Conservation (phyloP, 495 filamentous ascomycete species). For the Trichoderma reesei region DNA sequence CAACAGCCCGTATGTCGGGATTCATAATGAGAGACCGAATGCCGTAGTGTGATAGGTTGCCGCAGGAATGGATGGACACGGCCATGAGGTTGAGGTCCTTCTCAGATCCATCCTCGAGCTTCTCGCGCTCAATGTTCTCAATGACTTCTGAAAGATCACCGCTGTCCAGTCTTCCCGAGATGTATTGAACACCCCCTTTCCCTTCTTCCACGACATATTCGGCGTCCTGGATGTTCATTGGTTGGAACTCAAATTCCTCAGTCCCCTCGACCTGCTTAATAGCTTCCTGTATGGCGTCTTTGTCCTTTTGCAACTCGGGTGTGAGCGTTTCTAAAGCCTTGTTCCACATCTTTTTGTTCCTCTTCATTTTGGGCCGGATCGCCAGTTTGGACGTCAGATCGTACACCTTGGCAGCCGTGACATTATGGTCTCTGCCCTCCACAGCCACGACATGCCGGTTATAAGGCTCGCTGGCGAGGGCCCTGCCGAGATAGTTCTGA, state of each 20-base stretch:
- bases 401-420: constrained; percentile 70
- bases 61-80: constrained; percentile 92
- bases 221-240: constrained; percentile 33
- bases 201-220: constrained; percentile 41
- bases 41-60: constrained; percentile 91
- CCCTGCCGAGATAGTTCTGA: constrained; percentile 88
- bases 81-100: constrained; percentile 58
- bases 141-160: constrained; percentile 50
- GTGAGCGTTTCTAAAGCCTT: constrained; percentile 31
- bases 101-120: constrained; percentile 23
- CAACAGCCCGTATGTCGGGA: constrained; percentile 73
- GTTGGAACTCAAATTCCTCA: constrained; percentile 36
- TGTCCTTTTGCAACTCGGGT: constrained; percentile 29
- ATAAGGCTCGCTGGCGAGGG: constrained; percentile 75
- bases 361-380: constrained; percentile 53
- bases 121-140: not conserved
- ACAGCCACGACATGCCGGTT: constrained; percentile 82
- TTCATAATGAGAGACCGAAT: constrained; percentile 78
- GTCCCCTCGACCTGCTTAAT: constrained; percentile 24
- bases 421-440: constrained; percentile 77
- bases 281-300: constrained; percentile 29
- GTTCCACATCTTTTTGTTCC: constrained; percentile 67
- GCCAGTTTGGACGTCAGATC: constrained; percentile 67
- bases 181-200: constrained; percentile 59
- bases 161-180: constrained; percentile 48